Evolutionary conservation across 2,329 filamentous ascomycete species (phyloP), one percentile per base, ranked within the genome.

Genomic region (Ophiocordyceps polyrhachis-furcata): DNA sequence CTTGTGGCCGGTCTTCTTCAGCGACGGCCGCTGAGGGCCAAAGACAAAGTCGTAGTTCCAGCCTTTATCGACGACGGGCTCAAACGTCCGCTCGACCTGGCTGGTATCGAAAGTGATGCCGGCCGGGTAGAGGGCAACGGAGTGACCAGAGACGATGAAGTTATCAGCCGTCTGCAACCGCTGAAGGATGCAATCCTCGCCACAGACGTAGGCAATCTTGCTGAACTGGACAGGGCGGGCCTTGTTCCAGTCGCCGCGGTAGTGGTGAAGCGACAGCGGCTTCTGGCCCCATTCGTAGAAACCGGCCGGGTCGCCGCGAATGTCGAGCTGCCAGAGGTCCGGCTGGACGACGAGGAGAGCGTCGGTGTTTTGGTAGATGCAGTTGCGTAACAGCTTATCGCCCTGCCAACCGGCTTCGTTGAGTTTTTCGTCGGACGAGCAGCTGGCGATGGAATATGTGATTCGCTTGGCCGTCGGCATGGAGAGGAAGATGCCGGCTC

Each of bases 201-300:
- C 75, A 50, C 75, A 79, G n/a, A 74, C 62, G 47, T 73, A 66
- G 7, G 73, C 68, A 25, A 79, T 64, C 52, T 73, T 70, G 51
- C 70, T 68, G 55, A 75, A 69, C 49, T 74, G 68, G 53, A 67
- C 68, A 43, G 76, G 73, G 45, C 65, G 62, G 28, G 69, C 70
- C 20, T 57, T 55, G 56, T 75, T 71, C 71, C 72, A 76, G 45
- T 69, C 66, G 40, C 32, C 32, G 5, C 76, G 76, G 65, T 75
- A 79, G 61, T 80, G 75, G 58, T 80, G 76, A 20, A 80, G 65
- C 9, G 72, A 76, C 19, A 79, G 63, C 2, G 75, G 74, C 50
- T 69, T 67, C 50, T 74, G 67, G 28, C 73, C 73, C 32, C 70
- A 69, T 59, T 80, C 76, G 57, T 79, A 80, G 59, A 79, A 78